Base-by-base conservation (phyloP, 2,329 filamentous ascomycete genomes). In the Coniochaeta pulveracea region DNA sequence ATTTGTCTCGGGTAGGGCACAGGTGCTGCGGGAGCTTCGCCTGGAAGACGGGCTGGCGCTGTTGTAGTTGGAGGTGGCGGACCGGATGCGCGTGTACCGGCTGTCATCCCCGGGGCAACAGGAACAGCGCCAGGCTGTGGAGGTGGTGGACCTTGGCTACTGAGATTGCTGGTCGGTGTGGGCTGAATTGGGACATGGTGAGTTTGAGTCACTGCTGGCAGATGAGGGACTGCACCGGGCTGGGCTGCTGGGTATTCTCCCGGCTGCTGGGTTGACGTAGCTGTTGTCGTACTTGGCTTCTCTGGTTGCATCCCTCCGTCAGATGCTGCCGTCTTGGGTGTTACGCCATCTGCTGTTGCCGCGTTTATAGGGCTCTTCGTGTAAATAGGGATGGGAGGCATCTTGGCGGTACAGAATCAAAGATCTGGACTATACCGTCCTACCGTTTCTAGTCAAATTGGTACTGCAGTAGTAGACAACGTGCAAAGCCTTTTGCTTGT, bases 361-460 rank as follows among this genome's bases (percentile, higher is more conserved):
- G 68, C 64, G 44, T 60, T 68, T 50, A 78, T 74, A 28, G 74
- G 73, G 49, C 69, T 74, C 35, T 66, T 52, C 22, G 63, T 66
- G 52, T 75, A 73, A 26, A 77, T 64, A 30, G 66, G 69, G 40
- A 79, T 66, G n/a, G 72, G 64, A 31, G 72, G 62, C 73, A 78
- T 78, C n/a, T 29, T 57, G 47, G 37, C 14, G 19, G 26, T 30
- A 14, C 3, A 26, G 17, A 23, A 24, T 24, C 22, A 24, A 24
- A 24, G 22, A 9, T n/a, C n/a, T n/a, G n/a, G n/a, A n/a, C n/a
- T n/a, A n/a, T n/a, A n/a, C n/a, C n/a, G n/a, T n/a, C n/a, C n/a
- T n/a, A n/a, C n/a, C n/a, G n/a, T n/a, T n/a, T n/a, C n/a, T n/a
- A n/a, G n/a, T n/a, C n/a, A n/a, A n/a, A n/a, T n/a, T n/a, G n/a